Evolutionary conservation across 805 yeast species (phyloP), one percentile per base, ranked within the genome.

Genomic region (Scheffersomyces lignosus): DNA sequence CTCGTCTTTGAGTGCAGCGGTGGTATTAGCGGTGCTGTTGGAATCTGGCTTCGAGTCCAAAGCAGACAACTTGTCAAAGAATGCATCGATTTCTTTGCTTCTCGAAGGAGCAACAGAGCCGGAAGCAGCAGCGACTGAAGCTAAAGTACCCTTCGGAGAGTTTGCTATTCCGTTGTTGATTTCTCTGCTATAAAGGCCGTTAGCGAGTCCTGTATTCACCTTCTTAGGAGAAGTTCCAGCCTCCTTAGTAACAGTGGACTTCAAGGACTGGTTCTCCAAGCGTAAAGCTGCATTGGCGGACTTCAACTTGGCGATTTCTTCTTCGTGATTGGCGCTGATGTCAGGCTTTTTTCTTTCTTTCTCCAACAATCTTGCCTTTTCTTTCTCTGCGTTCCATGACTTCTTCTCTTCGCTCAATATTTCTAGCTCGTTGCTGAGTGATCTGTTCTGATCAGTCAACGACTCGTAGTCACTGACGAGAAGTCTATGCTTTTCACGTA

Each of bases 221-320:
- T 54, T 64, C 3, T 62, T 61, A 38, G 59, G 44, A 38, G 55
- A 45, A 12, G 31, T 33, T 15, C 37, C 47, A 42, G 64, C 41
- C 24, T 61, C 56, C 3, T 45, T 36, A 38, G 52, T 36, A n/a
- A n/a, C n/a, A 15, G 47, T 34, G 27, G 49, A 55, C 47, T 65
- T 66, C 41, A 68, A 53, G 4, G 66, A 52, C 41, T 64, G 66
- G 36, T 61, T 64, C 36, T 67, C 73, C 32, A 65, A 54, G 31
- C 67, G 51, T 31, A 68, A 57, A 14, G 62, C 54, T 4, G 71
- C 64, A 33, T 52, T 57, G 5, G 53, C 37, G 3, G 64, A 31
- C 32, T 60, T 64, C 37, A 65, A 47, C 8, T 47, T 34, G 22
- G 63, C 66, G 18, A 57, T 37, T 24, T 66, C 69, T 30, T 48